Evolutionary conservation across 1,139 yeast species (phyloP), one percentile per base, ranked within the genome.

Genomic region (Suhomyces kunorum): DNA sequence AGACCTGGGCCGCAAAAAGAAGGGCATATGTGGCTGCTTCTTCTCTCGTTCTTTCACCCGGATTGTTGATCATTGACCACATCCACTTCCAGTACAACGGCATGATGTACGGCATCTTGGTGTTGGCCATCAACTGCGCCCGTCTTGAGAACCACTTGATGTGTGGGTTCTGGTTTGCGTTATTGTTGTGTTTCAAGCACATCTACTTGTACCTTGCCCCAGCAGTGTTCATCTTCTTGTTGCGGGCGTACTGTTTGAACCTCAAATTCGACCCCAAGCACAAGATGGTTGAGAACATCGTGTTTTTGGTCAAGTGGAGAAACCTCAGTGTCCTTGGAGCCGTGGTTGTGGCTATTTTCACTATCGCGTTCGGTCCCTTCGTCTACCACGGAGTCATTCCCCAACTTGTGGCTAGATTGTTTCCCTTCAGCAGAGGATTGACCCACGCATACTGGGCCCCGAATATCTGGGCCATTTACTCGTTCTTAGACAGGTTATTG

Each of bases 371-470:
- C 65, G 87, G 74, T 0, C 99, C 98, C 0, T 89, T 89, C 56
- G 64, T 76, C 9, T 80, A 81, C 56, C 70, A 79, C 51, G 70
- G 74, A 6, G 85, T 83, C 31, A 56, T 86, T 38, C 85, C 87
- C 1, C 80, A 87, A 47, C 64, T 92, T 13, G 37, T 87, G 9
- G 59, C 69, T 5, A 71, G 98, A 36, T 64, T 94, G 28, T 92
- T 92, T 63, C 98, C 98, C 5, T 92, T 92, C 58, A 85, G 95
- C 37, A 76, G 98, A 56, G 98, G 98, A 1, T 72, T 94, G 28
- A 92, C 97, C 5, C 98, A 94, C 62, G 97, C 98, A 0, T 94
- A 94, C 64, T 92, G 98, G 98, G 98, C 98, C 1, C 98, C 98
- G 4, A 92, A 92, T 54, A 70, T 89, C 39, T 92, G 99, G 99